Conservation (phyloP, 495 filamentous ascomycete genomes). For the Neurospora hispaniola region DNA sequence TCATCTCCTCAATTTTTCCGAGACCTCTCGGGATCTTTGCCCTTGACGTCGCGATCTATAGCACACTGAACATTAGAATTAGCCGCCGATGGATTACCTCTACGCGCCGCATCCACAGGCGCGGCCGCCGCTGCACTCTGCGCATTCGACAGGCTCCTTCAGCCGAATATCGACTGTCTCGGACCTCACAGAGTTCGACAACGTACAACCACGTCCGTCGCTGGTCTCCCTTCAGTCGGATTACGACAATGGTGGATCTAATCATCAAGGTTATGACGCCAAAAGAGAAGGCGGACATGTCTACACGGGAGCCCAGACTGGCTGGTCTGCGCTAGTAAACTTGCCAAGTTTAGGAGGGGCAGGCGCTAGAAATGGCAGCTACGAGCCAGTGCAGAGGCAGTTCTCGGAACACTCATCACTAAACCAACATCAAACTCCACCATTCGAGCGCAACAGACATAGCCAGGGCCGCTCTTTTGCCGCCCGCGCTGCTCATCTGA, state of each 20-base stretch:
- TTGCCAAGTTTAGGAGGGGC: constrained; percentile 5
- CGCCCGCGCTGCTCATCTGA: constrained; percentile 2
- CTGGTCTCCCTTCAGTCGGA: constrained; percentile 32
- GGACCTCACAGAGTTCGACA: constrained; percentile 25
- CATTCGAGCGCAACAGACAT: constrained; percentile 3
- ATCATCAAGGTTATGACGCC: not conserved
- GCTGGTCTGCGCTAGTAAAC: constrained; percentile 9
- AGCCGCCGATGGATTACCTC: constrained; percentile 12
- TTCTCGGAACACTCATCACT: not conserved
- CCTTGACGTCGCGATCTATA: not conserved
- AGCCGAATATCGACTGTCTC: constrained; percentile 36
- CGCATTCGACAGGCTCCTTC: constrained; percentile 15
- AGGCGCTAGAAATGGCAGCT: constrained; percentile 12
- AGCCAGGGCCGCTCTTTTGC: constrained; percentile 8
- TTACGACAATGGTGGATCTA: constrained; percentile 9
- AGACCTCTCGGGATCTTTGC: not conserved
- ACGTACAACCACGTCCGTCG: constrained; percentile 28
- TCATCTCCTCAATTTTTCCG: not conserved
- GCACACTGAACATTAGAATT: not conserved
- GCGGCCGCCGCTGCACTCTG: constrained; percentile 15
- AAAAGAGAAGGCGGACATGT: constrained; percentile 1
- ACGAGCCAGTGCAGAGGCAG: constrained; percentile 25
- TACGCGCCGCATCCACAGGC: constrained; percentile 8
- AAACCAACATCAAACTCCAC: not conserved
- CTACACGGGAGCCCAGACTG: constrained; percentile 5